Percentiles rank a stretch among this genome's conserved stretches.
Evolutionary conservation across 495 filamentous ascomycete species (phyloP).

Genomic region (Cercophora scortea): DNA sequence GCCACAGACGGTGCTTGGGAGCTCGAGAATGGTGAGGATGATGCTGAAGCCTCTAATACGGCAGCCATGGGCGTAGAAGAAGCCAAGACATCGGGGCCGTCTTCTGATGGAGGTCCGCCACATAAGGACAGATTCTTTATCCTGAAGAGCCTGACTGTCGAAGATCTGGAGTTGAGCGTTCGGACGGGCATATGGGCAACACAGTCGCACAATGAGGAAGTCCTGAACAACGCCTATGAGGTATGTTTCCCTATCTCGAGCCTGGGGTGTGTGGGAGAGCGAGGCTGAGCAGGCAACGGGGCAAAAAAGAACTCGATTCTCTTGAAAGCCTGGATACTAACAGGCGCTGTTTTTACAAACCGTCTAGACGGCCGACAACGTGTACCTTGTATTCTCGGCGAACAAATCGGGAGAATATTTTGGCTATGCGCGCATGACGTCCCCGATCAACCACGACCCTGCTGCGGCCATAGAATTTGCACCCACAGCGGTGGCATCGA

Average conservation of each 20-base stretch:
- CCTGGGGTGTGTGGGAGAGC: not conserved
- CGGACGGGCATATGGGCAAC: conserved; percentile 88
- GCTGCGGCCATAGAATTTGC: conserved; percentile 59
- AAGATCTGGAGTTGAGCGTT: conserved; percentile 88
- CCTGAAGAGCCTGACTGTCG: conserved; percentile 89
- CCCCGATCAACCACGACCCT: conserved; percentile 70
- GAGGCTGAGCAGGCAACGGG: too few relatives aligned
- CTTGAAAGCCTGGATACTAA: not conserved
- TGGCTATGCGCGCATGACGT: conserved; percentile 89
- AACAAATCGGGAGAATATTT: conserved; percentile 99
- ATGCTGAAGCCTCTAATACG: not conserved
- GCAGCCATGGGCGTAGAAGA: conserved; percentile 9
- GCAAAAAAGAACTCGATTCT: not conserved
- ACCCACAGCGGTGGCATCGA: conserved; percentile 47
- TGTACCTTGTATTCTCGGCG: conserved; percentile 95
- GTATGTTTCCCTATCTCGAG: conserved; percentile 31
- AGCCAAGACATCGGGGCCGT: conserved; percentile 8
- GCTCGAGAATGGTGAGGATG: conserved; percentile 11
- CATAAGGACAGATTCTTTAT: conserved; percentile 77
- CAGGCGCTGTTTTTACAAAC: not conserved
- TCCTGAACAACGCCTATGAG: conserved; percentile 77
- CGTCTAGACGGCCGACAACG: conserved; percentile 71
- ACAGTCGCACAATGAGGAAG: conserved; percentile 83
- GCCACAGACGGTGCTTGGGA: conserved; percentile 2
- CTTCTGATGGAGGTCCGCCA: conserved; percentile 8